Evolutionary conservation across 345 rosid species (phyloP).

Genomic region (Corchorus olitorius): DNA sequence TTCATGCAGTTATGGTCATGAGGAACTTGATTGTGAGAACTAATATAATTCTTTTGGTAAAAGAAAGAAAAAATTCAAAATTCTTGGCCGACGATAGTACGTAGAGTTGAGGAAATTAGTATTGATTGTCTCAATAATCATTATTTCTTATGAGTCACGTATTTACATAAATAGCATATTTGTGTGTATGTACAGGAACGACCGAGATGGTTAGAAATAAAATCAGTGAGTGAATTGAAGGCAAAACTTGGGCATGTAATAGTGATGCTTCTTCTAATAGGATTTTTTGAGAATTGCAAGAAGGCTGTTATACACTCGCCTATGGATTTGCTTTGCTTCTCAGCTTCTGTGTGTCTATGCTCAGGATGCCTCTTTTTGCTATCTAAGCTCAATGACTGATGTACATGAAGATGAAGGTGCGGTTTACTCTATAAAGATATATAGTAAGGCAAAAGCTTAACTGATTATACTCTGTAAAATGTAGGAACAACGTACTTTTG

Average conservation of each 20-base stretch:
- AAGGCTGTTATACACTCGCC: slow-evolving; percentile 64
- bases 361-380: slow-evolving; percentile 84
- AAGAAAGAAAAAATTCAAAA: background rate
- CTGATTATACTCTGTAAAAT: too few relatives aligned
- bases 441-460: too few relatives aligned
- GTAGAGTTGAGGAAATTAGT: too few relatives aligned
- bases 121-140: too few relatives aligned
- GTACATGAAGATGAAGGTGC: slow-evolving; percentile 27
- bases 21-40: slow-evolving; percentile 2
- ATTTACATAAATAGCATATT: too few relatives aligned
- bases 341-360: slow-evolving; percentile 74
- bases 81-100: background rate
- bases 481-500: too few relatives aligned
- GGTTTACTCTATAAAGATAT: background rate
- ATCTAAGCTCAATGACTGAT: slow-evolving; percentile 59
- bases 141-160: too few relatives aligned
- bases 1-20: background rate
- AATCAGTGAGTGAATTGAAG: slow-evolving; percentile 75
- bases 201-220: slow-evolving; percentile 84
- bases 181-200: slow-evolving; percentile 50
- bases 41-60: background rate
- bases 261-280: slow-evolving; percentile 92
- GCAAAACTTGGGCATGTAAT: slow-evolving; percentile 93
- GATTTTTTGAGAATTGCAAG: slow-evolving; percentile 86
- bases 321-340: slow-evolving; percentile 75